Percentiles rank a stretch among this genome's conserved stretches.
Conservation (phyloP, 768 basidiomycete species). For the Sporobolomyces pararoseus region DNA sequence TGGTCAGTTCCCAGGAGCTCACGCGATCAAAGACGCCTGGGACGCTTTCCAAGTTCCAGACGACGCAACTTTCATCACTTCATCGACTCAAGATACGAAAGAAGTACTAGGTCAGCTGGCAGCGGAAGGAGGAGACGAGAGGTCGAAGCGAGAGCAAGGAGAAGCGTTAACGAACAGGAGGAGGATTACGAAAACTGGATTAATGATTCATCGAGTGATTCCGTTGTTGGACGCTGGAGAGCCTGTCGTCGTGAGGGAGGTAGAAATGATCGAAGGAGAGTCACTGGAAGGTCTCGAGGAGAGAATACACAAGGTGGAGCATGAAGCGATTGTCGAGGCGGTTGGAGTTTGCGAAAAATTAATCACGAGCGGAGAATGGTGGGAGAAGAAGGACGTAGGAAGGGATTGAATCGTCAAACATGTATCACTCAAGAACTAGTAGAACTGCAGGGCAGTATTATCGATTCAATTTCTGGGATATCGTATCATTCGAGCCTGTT, state of each 20-base stretch:
- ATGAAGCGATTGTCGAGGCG: slow-evolving; percentile 84
- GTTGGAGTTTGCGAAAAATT: slow-evolving; percentile 64
- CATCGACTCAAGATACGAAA: slow-evolving; percentile 37
- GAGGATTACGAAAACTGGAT: slow-evolving; percentile 75
- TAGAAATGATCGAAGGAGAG: slow-evolving; percentile 70
- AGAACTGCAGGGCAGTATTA: no score
- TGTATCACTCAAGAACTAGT: no score
- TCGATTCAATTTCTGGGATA: no score
- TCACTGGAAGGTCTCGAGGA: slow-evolving; percentile 66
- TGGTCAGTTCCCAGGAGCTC: slow-evolving; percentile 85
- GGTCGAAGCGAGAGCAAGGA: not conserved
- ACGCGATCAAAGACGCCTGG: slow-evolving; percentile 81
- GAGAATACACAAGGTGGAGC: slow-evolving; percentile 76
- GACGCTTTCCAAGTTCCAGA: slow-evolving; percentile 65
- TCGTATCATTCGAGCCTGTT: no score
- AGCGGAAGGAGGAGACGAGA: not conserved
- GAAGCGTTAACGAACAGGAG: slow-evolving; percentile 29
- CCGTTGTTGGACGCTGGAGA: slow-evolving; percentile 89
- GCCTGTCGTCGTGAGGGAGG: slow-evolving; percentile 74
- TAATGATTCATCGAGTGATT: slow-evolving; percentile 91
- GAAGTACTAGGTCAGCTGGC: slow-evolving; percentile 9
- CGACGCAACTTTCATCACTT: slow-evolving; percentile 5
- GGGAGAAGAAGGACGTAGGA: slow-evolving; percentile 16
- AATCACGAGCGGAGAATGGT: slow-evolving; percentile 25
- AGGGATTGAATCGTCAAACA: not conserved